These are phyloP conservation scores for Cladochytrium tenue DNA, from an alignment of 371 early-diverging fungal genomes.

Conservation along the genomic window DNA sequence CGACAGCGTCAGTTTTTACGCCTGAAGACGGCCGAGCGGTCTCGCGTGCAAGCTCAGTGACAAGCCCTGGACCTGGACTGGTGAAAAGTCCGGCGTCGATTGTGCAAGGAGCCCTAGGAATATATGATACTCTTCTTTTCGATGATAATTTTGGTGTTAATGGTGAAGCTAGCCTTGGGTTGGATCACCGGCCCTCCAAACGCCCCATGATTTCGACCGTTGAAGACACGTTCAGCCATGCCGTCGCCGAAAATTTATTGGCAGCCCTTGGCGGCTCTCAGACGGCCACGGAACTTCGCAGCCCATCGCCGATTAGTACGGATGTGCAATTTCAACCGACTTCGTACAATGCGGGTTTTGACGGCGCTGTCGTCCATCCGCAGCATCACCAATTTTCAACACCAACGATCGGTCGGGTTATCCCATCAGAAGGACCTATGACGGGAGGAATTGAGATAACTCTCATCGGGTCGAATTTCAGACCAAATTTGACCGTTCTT, in stretches of 20 bases:
- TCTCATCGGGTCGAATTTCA: constrained; percentile 73
- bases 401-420: constrained; percentile 17
- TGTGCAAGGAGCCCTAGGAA: not conserved
- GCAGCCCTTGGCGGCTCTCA: not conserved
- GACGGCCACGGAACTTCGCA: too few relatives aligned
- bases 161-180: not conserved
- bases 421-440: constrained; percentile 61
- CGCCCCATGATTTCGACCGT: not conserved
- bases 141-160: not conserved
- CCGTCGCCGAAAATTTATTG: not conserved
- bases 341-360: too few relatives aligned
- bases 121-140: not conserved
- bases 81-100: not conserved
- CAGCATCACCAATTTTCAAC: constrained; percentile 1
- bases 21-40: not conserved
- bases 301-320: too few relatives aligned
- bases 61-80: not conserved
- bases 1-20: not conserved
- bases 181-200: not conserved
- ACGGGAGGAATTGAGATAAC: constrained; percentile 79
- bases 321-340: too few relatives aligned
- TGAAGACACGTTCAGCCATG: not conserved
- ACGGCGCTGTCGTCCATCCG: too few relatives aligned
- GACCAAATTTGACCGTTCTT: constrained; percentile 66
- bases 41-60: not conserved